phyloP scores from a whole-genome alignment of 164 flowering plant genomes.

The Stephania cephalantha region DNA sequence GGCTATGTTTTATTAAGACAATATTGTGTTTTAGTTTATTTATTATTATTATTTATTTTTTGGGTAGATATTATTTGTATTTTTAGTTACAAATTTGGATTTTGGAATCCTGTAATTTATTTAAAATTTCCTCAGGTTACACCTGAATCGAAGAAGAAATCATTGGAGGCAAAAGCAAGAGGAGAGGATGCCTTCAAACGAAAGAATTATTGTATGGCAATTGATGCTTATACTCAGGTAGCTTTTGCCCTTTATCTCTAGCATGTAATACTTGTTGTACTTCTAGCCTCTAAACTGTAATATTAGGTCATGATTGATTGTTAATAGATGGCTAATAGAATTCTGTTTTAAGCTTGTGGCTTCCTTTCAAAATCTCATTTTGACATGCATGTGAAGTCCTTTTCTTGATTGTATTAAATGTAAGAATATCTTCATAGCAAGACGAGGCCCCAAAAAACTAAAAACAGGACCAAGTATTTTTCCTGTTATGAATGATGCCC shows the following conservation, averaged over 20 bases:
- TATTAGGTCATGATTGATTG: not conserved
- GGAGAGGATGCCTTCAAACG: slow-evolving; percentile 78
- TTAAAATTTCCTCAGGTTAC: slow-evolving; percentile 43
- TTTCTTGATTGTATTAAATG: too few relatives aligned
- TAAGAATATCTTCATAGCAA: too few relatives aligned
- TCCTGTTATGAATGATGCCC: too few relatives aligned
- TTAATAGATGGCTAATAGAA: not conserved
- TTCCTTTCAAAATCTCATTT: too few relatives aligned
- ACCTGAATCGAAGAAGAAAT: slow-evolving; percentile 71
- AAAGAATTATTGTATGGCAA: slow-evolving; percentile 58
- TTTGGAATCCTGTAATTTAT: not conserved
- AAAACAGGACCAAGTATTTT: too few relatives aligned
- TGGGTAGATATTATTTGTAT: not conserved
- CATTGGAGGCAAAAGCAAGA: slow-evolving; percentile 87
- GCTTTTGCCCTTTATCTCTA: not conserved
- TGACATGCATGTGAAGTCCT: too few relatives aligned
- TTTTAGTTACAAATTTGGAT: not conserved
- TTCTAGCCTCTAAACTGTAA: not conserved
- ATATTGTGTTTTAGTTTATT: not conserved
- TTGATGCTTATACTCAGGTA: slow-evolving; percentile 96
- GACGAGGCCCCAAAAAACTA: too few relatives aligned
- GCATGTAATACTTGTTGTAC: not conserved
- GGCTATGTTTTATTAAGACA: not conserved
- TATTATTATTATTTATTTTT: not conserved
- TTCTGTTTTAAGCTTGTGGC: not conserved